A percentile compares a stretch with the other conserved stretches of the same genome.
Evolutionary conservation across 2,329 filamentous ascomycete genomes (phyloP).

Genomic region (Talaromyces albobiverticillius): DNA sequence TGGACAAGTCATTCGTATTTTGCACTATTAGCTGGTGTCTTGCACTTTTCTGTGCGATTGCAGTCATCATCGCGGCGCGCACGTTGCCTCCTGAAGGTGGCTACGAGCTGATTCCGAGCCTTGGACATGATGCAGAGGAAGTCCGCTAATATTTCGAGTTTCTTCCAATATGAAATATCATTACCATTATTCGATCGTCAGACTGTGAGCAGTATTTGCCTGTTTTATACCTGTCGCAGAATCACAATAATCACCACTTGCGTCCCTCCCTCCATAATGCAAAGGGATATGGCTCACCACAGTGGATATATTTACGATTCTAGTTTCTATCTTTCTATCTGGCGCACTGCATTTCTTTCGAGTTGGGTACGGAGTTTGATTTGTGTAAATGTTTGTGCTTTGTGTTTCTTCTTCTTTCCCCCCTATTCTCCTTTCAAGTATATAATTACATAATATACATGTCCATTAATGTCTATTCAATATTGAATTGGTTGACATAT

Average conservation of each 20-base stretch:
- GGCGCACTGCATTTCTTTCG: not conserved
- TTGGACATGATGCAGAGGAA: constrained; percentile 22
- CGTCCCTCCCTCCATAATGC: too few relatives aligned
- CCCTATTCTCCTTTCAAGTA: not conserved
- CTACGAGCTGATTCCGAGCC: constrained; percentile 69
- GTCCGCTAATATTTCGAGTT: not conserved
- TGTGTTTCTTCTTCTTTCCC: not conserved
- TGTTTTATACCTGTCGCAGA: too few relatives aligned
- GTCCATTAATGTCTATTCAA: not conserved
- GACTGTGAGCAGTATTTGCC: too few relatives aligned
- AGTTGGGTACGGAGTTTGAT: not conserved
- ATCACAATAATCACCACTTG: too few relatives aligned
- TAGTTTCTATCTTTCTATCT: too few relatives aligned
- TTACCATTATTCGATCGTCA: too few relatives aligned
- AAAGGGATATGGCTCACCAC: too few relatives aligned
- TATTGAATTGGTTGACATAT: too few relatives aligned
- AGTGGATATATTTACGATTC: too few relatives aligned
- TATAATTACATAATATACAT: constrained; percentile 9
- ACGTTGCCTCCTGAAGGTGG: constrained; percentile 76
- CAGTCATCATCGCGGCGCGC: constrained; percentile 65
- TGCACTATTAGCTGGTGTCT: constrained; percentile 61
- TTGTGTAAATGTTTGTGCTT: too few relatives aligned
- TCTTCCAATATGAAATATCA: not conserved
- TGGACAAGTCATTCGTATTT: constrained; percentile 77
- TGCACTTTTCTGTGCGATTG: constrained; percentile 52